phyloP scores from a whole-genome alignment of 1,284 basidiomycete genomes.

The Sutorius eximius region DNA sequence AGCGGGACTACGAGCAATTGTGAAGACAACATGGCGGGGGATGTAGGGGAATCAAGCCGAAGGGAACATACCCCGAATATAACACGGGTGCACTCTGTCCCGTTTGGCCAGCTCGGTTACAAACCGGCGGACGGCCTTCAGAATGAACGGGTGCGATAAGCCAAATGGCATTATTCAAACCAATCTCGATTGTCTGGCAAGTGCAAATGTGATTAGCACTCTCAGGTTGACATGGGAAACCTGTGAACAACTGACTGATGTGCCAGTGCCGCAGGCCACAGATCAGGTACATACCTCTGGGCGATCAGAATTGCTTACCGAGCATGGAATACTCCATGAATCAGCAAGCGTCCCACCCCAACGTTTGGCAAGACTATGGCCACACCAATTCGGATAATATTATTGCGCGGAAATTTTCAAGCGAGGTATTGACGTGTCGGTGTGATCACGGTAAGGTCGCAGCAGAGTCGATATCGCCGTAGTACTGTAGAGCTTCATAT shows the following conservation, averaged over 20 bases:
- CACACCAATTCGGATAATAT: too few species aligned
- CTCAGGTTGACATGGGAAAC: neutral
- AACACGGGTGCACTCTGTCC: conserved; percentile 1
- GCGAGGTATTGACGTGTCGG: too few species aligned
- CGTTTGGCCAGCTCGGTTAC: neutral
- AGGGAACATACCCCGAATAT: neutral
- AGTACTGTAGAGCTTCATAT: too few species aligned
- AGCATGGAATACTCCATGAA: neutral
- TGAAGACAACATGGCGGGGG: conserved; percentile 5
- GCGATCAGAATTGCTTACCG: neutral
- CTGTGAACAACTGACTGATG: neutral
- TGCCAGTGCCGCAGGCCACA: too few species aligned
- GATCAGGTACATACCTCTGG: neutral
- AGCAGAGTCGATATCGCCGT: too few species aligned
- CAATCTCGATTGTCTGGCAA: too few species aligned
- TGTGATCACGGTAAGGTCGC: too few species aligned
- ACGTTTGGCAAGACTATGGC: too few species aligned
- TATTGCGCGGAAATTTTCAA: neutral
- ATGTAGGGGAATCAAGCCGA: neutral
- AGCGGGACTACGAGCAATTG: conserved; percentile 1
- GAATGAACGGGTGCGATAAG: neutral
- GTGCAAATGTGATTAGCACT: neutral
- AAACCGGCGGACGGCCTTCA: neutral
- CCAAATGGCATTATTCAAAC: neutral
- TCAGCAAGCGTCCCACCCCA: neutral